Evolutionary conservation across 768 basidiomycete genomes (phyloP), one percentile per base, ranked within the genome.

Genomic region (Auricularia auricula-judae): DNA sequence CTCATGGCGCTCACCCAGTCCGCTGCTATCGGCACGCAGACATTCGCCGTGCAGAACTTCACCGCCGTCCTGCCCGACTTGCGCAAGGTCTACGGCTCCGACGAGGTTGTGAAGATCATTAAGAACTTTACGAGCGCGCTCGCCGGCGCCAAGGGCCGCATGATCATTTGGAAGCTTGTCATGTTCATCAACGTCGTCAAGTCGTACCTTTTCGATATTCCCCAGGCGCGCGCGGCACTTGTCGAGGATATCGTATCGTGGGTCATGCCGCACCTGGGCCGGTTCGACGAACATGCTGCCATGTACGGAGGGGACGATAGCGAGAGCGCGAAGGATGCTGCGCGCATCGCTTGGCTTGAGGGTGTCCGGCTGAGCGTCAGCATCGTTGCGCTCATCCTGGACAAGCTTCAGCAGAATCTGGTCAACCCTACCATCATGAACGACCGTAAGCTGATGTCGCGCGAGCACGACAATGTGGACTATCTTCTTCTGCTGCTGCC

Each of bases 1-100:
- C 88, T 98, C 85, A 96, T 98, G 96, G 81, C 86, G 0, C 84
- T 82, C 1, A 80, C 85, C 2, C 93, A 93, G 0, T 81, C 86
- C 4, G 85, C 89, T n/a, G 89, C 97, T 73, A 93, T 98, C 61
- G 96, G 96, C 62, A 96, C 96, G 2, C 96, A 98, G 72, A 93
- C 93, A 1, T 87, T 96, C 66, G 93, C 93, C 4, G 79, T 97
- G 12, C 93, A 95, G 71, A 89, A 94, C 75, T 98, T 97, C 72
- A 89, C 92, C 2, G 88, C 91, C 29, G 90, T 96, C 67, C 79
- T 98, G 10, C 93, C 95, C 3, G 91, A 93, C 71, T 80, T 98
- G 21, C 80, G 86, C 39, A 87, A 89, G 70, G 86, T 94, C 21
- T 94, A 92, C 71, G 75, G 83, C 16, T 86, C 82, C 4, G 82